phyloP scores from a whole-genome alignment of 768 basidiomycete species.

The Mrakia gelida region DNA sequence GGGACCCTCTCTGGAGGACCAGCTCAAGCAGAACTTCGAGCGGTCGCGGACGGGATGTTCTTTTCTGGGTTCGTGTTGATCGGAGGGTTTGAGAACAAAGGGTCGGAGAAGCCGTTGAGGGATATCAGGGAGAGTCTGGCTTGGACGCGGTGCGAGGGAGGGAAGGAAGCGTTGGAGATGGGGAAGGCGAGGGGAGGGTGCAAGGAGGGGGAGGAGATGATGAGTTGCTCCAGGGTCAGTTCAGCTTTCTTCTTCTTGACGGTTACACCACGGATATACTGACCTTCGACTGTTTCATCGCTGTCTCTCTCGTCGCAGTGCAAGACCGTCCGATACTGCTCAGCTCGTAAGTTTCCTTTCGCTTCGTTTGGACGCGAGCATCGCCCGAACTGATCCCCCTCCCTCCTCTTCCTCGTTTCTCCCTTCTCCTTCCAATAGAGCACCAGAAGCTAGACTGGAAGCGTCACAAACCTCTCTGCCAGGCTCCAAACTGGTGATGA shows the following conservation, averaged over 20 bases:
- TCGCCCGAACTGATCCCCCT: not conserved
- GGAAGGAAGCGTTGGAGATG: not conserved
- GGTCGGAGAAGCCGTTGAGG: not conserved
- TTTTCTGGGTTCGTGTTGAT: not conserved
- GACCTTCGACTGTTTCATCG: not conserved
- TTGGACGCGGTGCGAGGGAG: constrained; percentile 1
- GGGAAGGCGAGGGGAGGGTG: not conserved
- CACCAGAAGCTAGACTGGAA: too few species aligned
- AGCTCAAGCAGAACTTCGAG: not conserved
- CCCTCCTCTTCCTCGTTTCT: not conserved
- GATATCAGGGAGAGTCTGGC: not conserved
- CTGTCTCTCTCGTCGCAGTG: not conserved
- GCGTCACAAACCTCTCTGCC: too few species aligned
- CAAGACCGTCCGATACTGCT: constrained; percentile 1
- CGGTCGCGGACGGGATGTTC: not conserved
- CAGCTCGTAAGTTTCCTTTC: not conserved
- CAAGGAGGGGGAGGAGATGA: not conserved
- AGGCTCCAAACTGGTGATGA: too few species aligned
- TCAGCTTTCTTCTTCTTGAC: not conserved
- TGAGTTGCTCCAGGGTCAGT: constrained; percentile 5
- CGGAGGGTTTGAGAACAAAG: constrained; percentile 8
- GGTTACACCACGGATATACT: not conserved
- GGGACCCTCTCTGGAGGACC: not conserved
- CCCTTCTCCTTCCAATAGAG: not conserved
- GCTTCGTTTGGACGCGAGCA: not conserved